Percentiles rank a stretch among this genome's conserved stretches.
Conservation (phyloP, 768 basidiomycete genomes). For the Cystofilobasidium bisporidii region DNA sequence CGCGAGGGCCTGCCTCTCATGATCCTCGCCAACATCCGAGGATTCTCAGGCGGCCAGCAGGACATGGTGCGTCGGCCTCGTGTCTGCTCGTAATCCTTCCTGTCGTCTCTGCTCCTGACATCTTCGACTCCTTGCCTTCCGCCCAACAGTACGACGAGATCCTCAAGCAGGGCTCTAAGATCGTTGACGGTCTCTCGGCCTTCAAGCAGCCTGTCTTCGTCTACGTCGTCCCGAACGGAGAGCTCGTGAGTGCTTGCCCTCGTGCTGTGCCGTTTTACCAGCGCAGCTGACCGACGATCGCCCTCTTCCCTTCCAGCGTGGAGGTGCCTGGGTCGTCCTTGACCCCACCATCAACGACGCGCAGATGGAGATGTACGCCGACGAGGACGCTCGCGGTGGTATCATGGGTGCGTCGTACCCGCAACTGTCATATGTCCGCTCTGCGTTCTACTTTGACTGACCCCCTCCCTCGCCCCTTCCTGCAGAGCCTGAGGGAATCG, state of each 20-base stretch:
- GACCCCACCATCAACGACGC: slow-evolving; percentile 94
- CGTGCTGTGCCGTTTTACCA: neutral
- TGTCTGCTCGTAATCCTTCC: no score
- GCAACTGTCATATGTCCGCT: no score
- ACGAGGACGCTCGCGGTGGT: slow-evolving; percentile 89
- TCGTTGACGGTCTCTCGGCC: slow-evolving; percentile 91
- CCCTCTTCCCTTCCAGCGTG: slow-evolving; percentile 46
- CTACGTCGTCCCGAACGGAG: slow-evolving; percentile 96
- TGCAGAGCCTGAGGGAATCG: slow-evolving; percentile 95
- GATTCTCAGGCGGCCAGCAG: slow-evolving; percentile 98
- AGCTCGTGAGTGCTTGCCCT: slow-evolving; percentile 47
- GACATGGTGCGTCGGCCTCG: slow-evolving; percentile 56
- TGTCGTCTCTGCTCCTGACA: neutral
- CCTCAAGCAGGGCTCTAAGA: slow-evolving; percentile 93
- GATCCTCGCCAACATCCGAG: slow-evolving; percentile 99
- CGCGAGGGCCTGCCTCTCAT: slow-evolving; percentile 92
- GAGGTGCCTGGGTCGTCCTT: slow-evolving; percentile 98
- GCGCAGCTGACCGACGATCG: neutral
- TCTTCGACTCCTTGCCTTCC: neutral
- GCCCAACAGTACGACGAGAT: slow-evolving; percentile 67
- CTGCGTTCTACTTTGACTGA: no score
- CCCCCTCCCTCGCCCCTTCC: no score
- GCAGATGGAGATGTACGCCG: slow-evolving; percentile 98
- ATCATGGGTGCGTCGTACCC: no score
- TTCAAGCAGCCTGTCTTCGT: slow-evolving; percentile 98